A percentile compares a stretch with the other conserved stretches of the same genome.
phyloP scores from a whole-genome alignment of 2,329 filamentous ascomycete genomes.

The Venturia oleaginea region DNA sequence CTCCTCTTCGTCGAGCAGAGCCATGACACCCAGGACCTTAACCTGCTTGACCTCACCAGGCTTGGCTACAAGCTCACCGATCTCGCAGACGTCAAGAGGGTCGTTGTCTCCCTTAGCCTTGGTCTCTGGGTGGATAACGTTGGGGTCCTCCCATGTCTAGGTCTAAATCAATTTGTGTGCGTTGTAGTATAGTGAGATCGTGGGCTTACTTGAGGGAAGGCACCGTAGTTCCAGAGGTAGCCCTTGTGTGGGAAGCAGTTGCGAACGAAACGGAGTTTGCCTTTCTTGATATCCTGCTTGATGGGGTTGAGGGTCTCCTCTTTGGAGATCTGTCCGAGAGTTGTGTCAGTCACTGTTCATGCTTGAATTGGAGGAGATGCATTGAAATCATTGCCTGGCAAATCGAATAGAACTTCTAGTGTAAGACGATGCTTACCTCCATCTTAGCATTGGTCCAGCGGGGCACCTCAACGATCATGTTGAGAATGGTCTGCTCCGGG shows the following conservation, averaged over 20 bases:
- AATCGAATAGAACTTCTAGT: neutral
- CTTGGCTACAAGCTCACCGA: conserved; percentile 95
- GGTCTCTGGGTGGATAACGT: conserved; percentile 91
- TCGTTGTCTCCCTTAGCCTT: conserved; percentile 99
- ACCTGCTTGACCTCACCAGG: conserved; percentile 97
- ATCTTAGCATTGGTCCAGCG: conserved; percentile 99
- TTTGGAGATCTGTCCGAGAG: conserved; percentile 73
- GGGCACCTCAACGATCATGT: conserved; percentile 99
- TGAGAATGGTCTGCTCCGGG: conserved; percentile 86
- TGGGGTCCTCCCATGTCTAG: conserved; percentile 99
- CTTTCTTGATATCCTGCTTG: conserved; percentile 99
- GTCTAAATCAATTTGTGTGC: conserved; percentile 7
- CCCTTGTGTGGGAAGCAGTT: conserved; percentile 99
- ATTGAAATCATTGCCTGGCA: neutral
- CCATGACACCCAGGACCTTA: conserved; percentile 99
- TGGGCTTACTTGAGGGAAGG: conserved; percentile 80
- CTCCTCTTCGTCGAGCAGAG: conserved; percentile 97
- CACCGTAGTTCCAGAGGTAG: conserved; percentile 99
- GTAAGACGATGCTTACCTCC: conserved; percentile 57
- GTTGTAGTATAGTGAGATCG: neutral
- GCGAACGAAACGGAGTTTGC: conserved; percentile 97
- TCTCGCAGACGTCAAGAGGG: conserved; percentile 98
- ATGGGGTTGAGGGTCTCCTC: conserved; percentile 97
- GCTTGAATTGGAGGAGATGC: neutral
- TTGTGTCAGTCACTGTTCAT: conserved; percentile 11